Percentiles rank a stretch among this genome's conserved stretches.
These are phyloP conservation scores for Saccharomycopsis phalli DNA, from an alignment of 1,139 yeast genomes.

Conservation along the genomic window DNA sequence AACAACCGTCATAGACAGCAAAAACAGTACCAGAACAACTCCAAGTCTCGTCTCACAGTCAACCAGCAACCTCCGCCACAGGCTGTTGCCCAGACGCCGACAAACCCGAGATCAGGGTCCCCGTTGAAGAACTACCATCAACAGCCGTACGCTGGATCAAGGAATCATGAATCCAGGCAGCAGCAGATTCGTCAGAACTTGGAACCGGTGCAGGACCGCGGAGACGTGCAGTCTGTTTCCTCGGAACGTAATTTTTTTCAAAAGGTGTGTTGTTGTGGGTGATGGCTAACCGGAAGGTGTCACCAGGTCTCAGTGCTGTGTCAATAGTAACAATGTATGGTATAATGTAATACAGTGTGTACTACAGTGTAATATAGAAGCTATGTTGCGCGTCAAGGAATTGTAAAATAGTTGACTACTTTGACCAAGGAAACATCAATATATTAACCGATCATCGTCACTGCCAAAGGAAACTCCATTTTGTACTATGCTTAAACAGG, in stretches of 20 bases:
- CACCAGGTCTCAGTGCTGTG: too few relatives aligned
- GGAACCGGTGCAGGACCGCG: slow-evolving; percentile 17
- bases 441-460: too few relatives aligned
- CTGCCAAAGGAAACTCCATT: too few relatives aligned
- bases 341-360: too few relatives aligned
- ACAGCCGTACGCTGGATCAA: slow-evolving; percentile 3
- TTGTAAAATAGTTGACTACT: too few relatives aligned
- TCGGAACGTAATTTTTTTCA: slow-evolving; percentile 17
- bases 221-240: slow-evolving; percentile 11
- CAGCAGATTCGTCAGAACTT: slow-evolving; percentile 19
- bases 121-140: neutral
- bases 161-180: slow-evolving; percentile 23
- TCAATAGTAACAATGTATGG: too few relatives aligned
- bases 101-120: neutral
- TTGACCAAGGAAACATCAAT: too few relatives aligned
- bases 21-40: slow-evolving; percentile 23
- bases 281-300: too few relatives aligned
- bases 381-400: too few relatives aligned
- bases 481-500: too few relatives aligned
- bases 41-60: slow-evolving; percentile 22
- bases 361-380: too few relatives aligned
- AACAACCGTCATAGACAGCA: slow-evolving; percentile 30
- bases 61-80: slow-evolving; percentile 22
- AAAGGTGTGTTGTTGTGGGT: slow-evolving; percentile 17
- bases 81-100: slow-evolving; percentile 22